These are phyloP conservation scores for Graphium sp. DNA, from an alignment of 2,329 filamentous ascomycete species.

Conservation along the genomic window DNA sequence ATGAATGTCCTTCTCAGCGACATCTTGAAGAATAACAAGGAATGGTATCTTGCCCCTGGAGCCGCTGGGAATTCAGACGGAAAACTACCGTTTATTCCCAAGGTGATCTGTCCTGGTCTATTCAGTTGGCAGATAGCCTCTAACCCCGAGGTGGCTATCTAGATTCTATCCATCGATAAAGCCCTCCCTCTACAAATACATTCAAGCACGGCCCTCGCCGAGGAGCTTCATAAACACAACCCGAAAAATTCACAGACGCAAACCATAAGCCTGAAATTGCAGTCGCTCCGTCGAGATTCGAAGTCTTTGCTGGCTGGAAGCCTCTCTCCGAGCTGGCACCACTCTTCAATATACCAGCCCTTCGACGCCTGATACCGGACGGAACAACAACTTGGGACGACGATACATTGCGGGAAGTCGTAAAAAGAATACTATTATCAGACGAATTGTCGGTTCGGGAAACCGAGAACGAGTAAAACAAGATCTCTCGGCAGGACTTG, in stretches of 20 bases:
- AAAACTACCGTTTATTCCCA: constrained; percentile 55
- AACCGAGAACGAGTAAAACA: constrained; percentile 32
- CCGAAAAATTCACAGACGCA: constrained; percentile 51
- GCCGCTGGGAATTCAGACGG: constrained; percentile 42
- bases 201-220: constrained; percentile 50
- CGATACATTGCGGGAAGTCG: constrained; percentile 37
- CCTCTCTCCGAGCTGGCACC: constrained; percentile 40
- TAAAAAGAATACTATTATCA: constrained; percentile 34
- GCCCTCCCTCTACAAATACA: constrained; percentile 62
- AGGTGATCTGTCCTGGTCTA: constrained; percentile 29
- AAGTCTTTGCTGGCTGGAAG: constrained; percentile 64
- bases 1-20: constrained; percentile 48
- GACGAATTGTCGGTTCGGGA: constrained; percentile 31
- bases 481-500: constrained; percentile 28
- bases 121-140: background rate
- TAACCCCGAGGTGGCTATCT: constrained; percentile 3
- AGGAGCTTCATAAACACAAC: constrained; percentile 44
- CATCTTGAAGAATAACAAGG: constrained; percentile 42
- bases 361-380: constrained; percentile 34
- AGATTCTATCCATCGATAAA: constrained; percentile 58
- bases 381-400: constrained; percentile 31
- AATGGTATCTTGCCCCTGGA: constrained; percentile 44
- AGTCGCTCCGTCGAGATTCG: constrained; percentile 52
- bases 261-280: constrained; percentile 76
- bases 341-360: constrained; percentile 37